Conservation (phyloP, 345 rosid species). For the Orychophragmus violaceus region DNA sequence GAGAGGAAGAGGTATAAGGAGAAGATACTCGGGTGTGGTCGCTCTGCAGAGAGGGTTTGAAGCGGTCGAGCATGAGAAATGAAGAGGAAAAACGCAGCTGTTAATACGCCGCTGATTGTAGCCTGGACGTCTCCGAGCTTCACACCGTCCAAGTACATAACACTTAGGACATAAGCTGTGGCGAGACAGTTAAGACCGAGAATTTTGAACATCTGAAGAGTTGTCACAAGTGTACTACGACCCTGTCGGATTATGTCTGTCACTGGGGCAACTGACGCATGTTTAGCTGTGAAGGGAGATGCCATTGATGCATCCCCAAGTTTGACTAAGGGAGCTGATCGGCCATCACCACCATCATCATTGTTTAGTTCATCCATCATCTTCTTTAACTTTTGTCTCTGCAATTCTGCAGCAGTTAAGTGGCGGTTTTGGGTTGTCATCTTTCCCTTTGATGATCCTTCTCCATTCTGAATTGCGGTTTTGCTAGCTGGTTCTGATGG, state of each 20-base stretch:
- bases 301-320: too few species aligned
- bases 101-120: conserved; percentile 88
- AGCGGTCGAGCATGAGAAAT: conserved; percentile 95
- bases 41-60: conserved; percentile 68
- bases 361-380: conserved; percentile 88
- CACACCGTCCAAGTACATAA: conserved; percentile 94
- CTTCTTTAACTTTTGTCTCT: conserved; percentile 73
- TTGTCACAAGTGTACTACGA: conserved; percentile 94
- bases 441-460: conserved; percentile 60
- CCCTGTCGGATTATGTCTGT: conserved; percentile 94
- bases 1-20: conserved; percentile 89
- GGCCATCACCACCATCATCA: conserved; percentile 56
- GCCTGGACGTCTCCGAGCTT: conserved; percentile 98
- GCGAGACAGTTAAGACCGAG: conserved; percentile 99
- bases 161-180: conserved; percentile 96
- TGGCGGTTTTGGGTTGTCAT: conserved; percentile 51
- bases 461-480: conserved; percentile 40
- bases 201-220: conserved; percentile 97
- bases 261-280: conserved; percentile 92
- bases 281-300: conserved; percentile 97
- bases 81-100: conserved; percentile 95
- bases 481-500: conserved; percentile 41
- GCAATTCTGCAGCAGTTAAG: conserved; percentile 69
- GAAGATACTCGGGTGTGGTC: conserved; percentile 90
- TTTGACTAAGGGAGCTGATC: conserved; percentile 86